Evolutionary conservation across 805 yeast genomes (phyloP).

Genomic region (Candida endomychidarum): DNA sequence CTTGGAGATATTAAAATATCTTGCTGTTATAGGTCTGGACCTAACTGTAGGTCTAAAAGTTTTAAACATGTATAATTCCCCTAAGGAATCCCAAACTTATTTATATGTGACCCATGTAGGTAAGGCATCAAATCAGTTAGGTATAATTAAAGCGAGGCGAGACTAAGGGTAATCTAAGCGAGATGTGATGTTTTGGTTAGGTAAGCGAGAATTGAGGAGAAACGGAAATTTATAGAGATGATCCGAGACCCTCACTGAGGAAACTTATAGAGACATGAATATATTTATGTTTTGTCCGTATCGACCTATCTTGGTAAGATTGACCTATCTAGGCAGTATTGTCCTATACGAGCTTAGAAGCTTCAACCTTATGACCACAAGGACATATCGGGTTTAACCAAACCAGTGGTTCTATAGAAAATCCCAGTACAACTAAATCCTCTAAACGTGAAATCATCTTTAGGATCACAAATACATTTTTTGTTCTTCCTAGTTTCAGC

Average conservation of each 20-base stretch:
- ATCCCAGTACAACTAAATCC: slow-evolving; percentile 69
- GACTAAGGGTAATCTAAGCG: slow-evolving; percentile 14
- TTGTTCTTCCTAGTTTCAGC: slow-evolving; percentile 51
- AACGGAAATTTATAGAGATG: neutral
- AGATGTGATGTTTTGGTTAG: neutral
- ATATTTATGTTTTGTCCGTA: too few relatives aligned
- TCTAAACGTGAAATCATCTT: slow-evolving; percentile 75
- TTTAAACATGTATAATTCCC: neutral
- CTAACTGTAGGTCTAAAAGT: neutral
- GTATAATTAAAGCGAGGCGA: slow-evolving; percentile 3
- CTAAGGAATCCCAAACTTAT: neutral
- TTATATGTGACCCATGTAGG: slow-evolving; percentile 2
- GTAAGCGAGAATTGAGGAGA: neutral
- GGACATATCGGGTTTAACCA: slow-evolving; percentile 22
- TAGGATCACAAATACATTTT: slow-evolving; percentile 72
- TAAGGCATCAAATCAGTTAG: neutral
- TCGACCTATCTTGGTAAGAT: too few relatives aligned
- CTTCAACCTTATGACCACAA: too few relatives aligned
- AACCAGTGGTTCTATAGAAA: slow-evolving; percentile 38
- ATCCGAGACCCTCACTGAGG: neutral
- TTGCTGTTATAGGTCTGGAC: neutral
- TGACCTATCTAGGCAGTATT: too few relatives aligned
- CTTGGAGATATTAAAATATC: neutral
- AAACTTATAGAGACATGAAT: slow-evolving; percentile 1
- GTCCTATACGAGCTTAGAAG: too few relatives aligned